These are phyloP conservation scores for Cystobasidiaceae sp. DNA, from an alignment of 1,284 basidiomycete species.

Conservation along the genomic window DNA sequence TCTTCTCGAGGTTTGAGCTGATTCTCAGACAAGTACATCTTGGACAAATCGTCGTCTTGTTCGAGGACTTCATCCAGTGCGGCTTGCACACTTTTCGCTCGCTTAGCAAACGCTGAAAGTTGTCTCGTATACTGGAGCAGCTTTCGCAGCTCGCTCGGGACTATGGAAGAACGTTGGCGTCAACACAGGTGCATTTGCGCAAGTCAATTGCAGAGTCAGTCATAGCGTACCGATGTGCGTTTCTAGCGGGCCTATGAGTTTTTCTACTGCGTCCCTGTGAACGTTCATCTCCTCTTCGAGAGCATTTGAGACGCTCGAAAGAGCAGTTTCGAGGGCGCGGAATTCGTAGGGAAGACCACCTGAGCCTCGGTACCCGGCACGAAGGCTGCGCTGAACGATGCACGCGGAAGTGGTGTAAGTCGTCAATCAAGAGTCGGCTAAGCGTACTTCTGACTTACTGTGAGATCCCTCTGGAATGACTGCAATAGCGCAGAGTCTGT, in stretches of 20 bases:
- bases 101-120: constrained; percentile 77
- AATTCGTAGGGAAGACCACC: constrained; percentile 77
- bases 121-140: constrained; percentile 83
- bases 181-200: not conserved
- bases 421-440: constrained; percentile 3
- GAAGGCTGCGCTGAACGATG: constrained; percentile 61
- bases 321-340: constrained; percentile 82
- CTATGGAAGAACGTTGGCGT: not conserved
- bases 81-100: constrained; percentile 80
- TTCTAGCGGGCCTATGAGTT: constrained; percentile 82
- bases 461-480: constrained; percentile 82
- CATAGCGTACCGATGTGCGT: constrained; percentile 64
- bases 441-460: constrained; percentile 38
- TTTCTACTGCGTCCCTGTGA: constrained; percentile 76
- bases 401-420: constrained; percentile 55
- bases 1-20: constrained; percentile 26
- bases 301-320: constrained; percentile 79
- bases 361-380: constrained; percentile 16
- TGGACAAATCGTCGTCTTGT: constrained; percentile 90
- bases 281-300: constrained; percentile 91
- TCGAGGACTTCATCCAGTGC: constrained; percentile 82
- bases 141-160: constrained; percentile 64
- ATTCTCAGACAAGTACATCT: constrained; percentile 67
- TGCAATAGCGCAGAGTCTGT: constrained; percentile 77
- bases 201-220: not conserved